Conservation (phyloP, 2,329 filamentous ascomycete genomes). For the Fusarium bactridioides region DNA sequence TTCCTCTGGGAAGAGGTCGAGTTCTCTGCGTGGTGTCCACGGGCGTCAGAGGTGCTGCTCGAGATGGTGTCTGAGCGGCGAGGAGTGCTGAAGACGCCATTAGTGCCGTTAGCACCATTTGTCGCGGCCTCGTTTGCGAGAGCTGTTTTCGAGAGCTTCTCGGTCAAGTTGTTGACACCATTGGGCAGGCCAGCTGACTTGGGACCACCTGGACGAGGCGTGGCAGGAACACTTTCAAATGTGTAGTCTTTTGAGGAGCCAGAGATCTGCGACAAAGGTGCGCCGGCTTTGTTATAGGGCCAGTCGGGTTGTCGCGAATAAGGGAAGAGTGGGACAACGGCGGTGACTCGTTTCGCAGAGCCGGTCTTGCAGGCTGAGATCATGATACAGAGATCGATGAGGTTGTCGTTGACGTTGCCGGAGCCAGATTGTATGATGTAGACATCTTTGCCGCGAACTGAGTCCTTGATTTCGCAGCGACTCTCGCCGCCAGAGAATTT, state of each 20-base stretch:
- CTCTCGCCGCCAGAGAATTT: slow-evolving; percentile 98
- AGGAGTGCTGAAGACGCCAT: slow-evolving; percentile 44
- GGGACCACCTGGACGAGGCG: slow-evolving; percentile 76
- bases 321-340: slow-evolving; percentile 92
- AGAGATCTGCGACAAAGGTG: slow-evolving; percentile 77
- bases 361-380: slow-evolving; percentile 97
- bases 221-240: slow-evolving; percentile 91
- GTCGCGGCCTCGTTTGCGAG: slow-evolving; percentile 54
- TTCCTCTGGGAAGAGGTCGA: slow-evolving; percentile 55
- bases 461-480: slow-evolving; percentile 94
- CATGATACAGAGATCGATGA: slow-evolving; percentile 97
- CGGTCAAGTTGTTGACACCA: slow-evolving; percentile 74
- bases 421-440: slow-evolving; percentile 97
- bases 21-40: slow-evolving; percentile 49
- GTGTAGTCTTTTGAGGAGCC: slow-evolving; percentile 70
- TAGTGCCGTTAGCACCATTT: slow-evolving; percentile 40
- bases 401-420: slow-evolving; percentile 92
- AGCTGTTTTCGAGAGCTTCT: slow-evolving; percentile 74
- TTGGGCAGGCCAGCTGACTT: slow-evolving; percentile 72
- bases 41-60: slow-evolving; percentile 46
- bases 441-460: slow-evolving; percentile 96
- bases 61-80: slow-evolving; percentile 49
- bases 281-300: slow-evolving; percentile 94
- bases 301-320: slow-evolving; percentile 97
- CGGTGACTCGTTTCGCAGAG: slow-evolving; percentile 91